Conservation (phyloP, 768 basidiomycete genomes). For the Clitopilus hobsonii region DNA sequence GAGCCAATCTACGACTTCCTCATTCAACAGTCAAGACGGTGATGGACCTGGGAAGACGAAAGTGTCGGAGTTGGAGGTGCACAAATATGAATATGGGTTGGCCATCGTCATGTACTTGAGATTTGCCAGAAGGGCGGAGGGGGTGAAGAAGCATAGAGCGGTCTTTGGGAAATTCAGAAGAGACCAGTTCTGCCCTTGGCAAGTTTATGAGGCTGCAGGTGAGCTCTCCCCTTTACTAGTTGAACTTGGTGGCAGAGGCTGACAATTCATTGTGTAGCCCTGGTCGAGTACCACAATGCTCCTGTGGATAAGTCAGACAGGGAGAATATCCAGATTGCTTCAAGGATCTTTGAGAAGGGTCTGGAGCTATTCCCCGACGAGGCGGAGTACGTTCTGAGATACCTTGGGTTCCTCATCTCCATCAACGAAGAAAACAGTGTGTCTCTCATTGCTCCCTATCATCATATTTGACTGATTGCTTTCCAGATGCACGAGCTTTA, state of each 20-base stretch:
- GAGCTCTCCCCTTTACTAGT: slow-evolving; percentile 13
- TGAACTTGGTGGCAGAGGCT: slow-evolving; percentile 1
- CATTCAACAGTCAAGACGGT: slow-evolving; percentile 52
- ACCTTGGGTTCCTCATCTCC: slow-evolving; percentile 89
- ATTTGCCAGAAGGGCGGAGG: slow-evolving; percentile 84
- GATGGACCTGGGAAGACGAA: slow-evolving; percentile 40
- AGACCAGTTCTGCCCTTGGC: slow-evolving; percentile 77
- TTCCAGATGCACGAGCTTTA: slow-evolving; percentile 86
- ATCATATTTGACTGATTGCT: slow-evolving; percentile 2
- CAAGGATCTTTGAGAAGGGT: slow-evolving; percentile 93
- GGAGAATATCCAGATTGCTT: slow-evolving; percentile 36
- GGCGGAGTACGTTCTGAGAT: slow-evolving; percentile 80
- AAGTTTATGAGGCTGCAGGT: slow-evolving; percentile 93
- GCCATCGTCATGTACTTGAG: slow-evolving; percentile 93
- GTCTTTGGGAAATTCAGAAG: slow-evolving; percentile 83
- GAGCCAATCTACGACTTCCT: slow-evolving; percentile 30
- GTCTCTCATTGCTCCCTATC: slow-evolving; percentile 20
- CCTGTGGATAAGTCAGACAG: slow-evolving; percentile 43
- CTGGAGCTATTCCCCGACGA: slow-evolving; percentile 80
- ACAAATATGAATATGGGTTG: slow-evolving; percentile 68
- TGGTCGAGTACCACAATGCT: slow-evolving; percentile 94
- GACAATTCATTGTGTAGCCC: slow-evolving; percentile 43
- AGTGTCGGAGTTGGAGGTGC: slow-evolving; percentile 49
- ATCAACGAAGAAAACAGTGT: slow-evolving; percentile 94
- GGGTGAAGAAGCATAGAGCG: slow-evolving; percentile 70